A percentile compares a stretch with the other conserved stretches of the same genome.
phyloP scores from a whole-genome alignment of 2,329 filamentous ascomycete species.

The Pseudophaeomoniella oleicola region DNA sequence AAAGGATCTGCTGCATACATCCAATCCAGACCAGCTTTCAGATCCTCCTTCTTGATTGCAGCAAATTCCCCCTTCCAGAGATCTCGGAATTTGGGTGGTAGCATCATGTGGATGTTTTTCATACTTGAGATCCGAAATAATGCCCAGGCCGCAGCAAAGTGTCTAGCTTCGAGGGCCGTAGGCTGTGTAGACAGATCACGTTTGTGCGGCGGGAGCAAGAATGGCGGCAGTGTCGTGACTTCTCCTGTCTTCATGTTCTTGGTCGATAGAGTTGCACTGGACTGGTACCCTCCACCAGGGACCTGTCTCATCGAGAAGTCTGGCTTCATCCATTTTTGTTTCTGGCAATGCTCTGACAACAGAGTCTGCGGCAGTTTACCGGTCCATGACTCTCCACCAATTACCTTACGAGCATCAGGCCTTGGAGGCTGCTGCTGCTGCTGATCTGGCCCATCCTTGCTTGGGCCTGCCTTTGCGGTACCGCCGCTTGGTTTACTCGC shows the following conservation, averaged over 20 bases:
- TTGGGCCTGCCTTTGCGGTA: slow-evolving; percentile 14
- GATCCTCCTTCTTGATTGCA: slow-evolving; percentile 64
- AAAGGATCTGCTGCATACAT: slow-evolving; percentile 96
- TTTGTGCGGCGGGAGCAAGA: slow-evolving; percentile 64
- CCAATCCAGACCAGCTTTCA: slow-evolving; percentile 64
- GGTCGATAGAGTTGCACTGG: slow-evolving; percentile 62
- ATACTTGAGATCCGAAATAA: slow-evolving; percentile 87
- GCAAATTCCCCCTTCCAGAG: slow-evolving; percentile 85
- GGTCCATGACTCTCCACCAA: slow-evolving; percentile 85
- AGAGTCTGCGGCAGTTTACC: slow-evolving; percentile 91
- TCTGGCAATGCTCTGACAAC: slow-evolving; percentile 86
- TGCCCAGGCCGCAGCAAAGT: slow-evolving; percentile 84
- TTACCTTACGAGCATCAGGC: slow-evolving; percentile 56
- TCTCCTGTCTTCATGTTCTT: slow-evolving; percentile 73
- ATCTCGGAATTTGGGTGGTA: slow-evolving; percentile 78
- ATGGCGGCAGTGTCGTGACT: slow-evolving; percentile 58
- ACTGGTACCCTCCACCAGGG: slow-evolving; percentile 46
- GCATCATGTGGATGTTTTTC: slow-evolving; percentile 88
- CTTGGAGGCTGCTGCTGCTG: slow-evolving; percentile 34
- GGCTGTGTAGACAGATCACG: slow-evolving; percentile 62
- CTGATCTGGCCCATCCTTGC: slow-evolving; percentile 19
- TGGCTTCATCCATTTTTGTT: slow-evolving; percentile 87
- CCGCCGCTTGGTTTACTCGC: slow-evolving; percentile 8
- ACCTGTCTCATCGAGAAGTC: slow-evolving; percentile 65
- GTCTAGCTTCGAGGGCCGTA: slow-evolving; percentile 76